Evolutionary conservation across 139 green algal genomes (phyloP).

Genomic region (Chlorella ohadii): DNA sequence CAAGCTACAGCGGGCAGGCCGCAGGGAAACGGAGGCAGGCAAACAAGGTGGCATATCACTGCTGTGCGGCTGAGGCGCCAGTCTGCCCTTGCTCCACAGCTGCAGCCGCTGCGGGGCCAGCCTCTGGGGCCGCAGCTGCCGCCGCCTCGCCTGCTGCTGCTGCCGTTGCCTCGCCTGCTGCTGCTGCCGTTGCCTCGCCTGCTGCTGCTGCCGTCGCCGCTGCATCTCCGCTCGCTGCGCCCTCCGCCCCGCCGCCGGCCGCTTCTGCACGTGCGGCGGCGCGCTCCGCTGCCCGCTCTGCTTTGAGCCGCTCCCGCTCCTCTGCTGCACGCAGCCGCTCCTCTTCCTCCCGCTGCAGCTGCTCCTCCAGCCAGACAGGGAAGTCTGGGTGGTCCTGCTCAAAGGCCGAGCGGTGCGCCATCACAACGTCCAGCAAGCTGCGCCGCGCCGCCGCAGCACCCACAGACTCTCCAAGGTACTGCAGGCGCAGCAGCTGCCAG

Average conservation of each 20-base stretch:
- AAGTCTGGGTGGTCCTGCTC: background rate
- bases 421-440: background rate
- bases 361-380: background rate
- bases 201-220: too few species aligned
- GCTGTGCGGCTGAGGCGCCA: too few species aligned
- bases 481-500: conserved; percentile 17
- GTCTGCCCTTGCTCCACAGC: too few species aligned
- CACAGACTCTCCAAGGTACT: background rate
- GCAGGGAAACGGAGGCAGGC: too few species aligned
- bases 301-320: background rate
- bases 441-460: background rate
- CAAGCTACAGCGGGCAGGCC: too few species aligned
- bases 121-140: background rate
- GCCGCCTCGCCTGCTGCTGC: background rate
- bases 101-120: background rate
- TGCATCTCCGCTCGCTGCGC: too few species aligned
- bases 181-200: background rate
- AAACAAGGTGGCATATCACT: too few species aligned
- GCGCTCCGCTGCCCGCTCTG: background rate
- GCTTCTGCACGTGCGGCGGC: background rate
- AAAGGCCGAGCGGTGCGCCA: background rate
- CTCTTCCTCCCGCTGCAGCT: background rate
- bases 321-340: background rate
- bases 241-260: too few species aligned
- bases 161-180: too few species aligned